Conservation (phyloP, 2,329 filamentous ascomycete genomes). For the Claviceps sp. region DNA sequence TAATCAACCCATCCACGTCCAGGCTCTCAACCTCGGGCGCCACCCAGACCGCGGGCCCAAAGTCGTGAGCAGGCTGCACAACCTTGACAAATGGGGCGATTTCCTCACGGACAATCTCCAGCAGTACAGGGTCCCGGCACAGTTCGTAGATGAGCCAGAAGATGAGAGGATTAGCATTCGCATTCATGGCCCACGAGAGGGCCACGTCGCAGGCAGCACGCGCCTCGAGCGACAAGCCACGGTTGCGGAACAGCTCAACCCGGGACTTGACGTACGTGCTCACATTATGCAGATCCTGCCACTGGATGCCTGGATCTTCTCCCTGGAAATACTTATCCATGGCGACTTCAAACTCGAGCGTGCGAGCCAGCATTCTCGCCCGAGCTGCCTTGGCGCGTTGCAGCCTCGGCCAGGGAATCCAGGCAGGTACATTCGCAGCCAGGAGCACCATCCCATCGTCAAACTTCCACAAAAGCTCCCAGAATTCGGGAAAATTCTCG, state of each 20-base stretch:
- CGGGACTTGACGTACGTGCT: constrained; percentile 20
- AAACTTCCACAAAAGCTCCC: constrained; percentile 24
- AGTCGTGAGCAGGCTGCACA: constrained; percentile 22
- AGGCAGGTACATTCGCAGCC: constrained; percentile 17
- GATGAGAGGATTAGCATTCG: constrained; percentile 23
- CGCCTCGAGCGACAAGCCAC: constrained; percentile 16
- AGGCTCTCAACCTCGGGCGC: constrained; percentile 20
- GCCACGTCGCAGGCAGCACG: constrained; percentile 22
- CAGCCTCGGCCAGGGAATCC: constrained; percentile 19
- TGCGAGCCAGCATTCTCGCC: constrained; percentile 14
- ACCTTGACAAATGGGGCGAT: constrained; percentile 19
- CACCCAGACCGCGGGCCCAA: constrained; percentile 22
- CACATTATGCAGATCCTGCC: constrained; percentile 24
- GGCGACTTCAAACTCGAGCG: constrained; percentile 22
- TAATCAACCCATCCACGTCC: constrained; percentile 22
- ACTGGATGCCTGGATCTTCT: constrained; percentile 18
- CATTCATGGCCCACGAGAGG: constrained; percentile 25
- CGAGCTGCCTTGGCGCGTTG: constrained; percentile 19
- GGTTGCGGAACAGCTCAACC: constrained; percentile 16
- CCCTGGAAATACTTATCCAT: constrained; percentile 21
- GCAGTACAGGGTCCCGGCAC: constrained; percentile 23
- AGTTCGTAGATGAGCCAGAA: constrained; percentile 30
- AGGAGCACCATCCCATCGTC: constrained; percentile 21
- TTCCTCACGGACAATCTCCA: constrained; percentile 25
- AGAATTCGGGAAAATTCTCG: constrained; percentile 25